These are phyloP conservation scores for Annulohypoxylon nitens DNA, from an alignment of 495 filamentous ascomycete species.

Conservation along the genomic window DNA sequence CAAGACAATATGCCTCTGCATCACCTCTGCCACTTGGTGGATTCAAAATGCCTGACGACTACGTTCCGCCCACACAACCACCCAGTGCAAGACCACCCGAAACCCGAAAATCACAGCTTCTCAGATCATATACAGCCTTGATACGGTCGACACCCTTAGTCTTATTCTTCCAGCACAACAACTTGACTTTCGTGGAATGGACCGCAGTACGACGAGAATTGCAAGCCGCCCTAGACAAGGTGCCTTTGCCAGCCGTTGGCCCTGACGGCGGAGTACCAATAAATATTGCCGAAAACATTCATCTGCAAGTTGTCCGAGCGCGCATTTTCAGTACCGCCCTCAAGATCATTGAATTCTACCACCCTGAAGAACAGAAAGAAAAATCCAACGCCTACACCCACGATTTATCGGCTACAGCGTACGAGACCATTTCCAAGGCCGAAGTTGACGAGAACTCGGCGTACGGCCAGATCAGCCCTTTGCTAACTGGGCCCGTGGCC, in stretches of 20 bases:
- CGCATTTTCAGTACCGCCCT: constrained; percentile 88
- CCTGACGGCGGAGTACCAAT: constrained; percentile 35
- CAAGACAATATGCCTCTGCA: constrained; percentile 56
- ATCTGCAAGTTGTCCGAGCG: constrained; percentile 86
- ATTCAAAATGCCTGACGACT: constrained; percentile 66
- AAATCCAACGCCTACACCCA: constrained; percentile 73
- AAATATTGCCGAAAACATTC: constrained; percentile 66
- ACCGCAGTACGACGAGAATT: constrained; percentile 87
- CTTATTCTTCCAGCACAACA: constrained; percentile 97
- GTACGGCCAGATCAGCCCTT: constrained; percentile 73
- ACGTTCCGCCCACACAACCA: constrained; percentile 79
- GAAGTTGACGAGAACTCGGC: constrained; percentile 64
- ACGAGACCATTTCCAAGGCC: constrained; percentile 67
- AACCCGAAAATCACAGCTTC: constrained; percentile 92
- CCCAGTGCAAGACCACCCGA: constrained; percentile 89
- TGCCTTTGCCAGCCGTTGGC: constrained; percentile 51
- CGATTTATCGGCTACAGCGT: constrained; percentile 78
- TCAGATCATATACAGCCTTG: constrained; percentile 92
- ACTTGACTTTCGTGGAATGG: constrained; percentile 90
- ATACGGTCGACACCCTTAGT: constrained; percentile 89
- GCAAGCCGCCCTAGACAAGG: constrained; percentile 72
- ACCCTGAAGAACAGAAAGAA: constrained; percentile 66
- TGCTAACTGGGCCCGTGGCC: constrained; percentile 84
- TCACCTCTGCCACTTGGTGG: constrained; percentile 61
- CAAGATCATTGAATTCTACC: constrained; percentile 87